These are phyloP conservation scores for Herpetomonas samuelpessoai DNA, from an alignment of 208 protist species.

Conservation along the genomic window DNA sequence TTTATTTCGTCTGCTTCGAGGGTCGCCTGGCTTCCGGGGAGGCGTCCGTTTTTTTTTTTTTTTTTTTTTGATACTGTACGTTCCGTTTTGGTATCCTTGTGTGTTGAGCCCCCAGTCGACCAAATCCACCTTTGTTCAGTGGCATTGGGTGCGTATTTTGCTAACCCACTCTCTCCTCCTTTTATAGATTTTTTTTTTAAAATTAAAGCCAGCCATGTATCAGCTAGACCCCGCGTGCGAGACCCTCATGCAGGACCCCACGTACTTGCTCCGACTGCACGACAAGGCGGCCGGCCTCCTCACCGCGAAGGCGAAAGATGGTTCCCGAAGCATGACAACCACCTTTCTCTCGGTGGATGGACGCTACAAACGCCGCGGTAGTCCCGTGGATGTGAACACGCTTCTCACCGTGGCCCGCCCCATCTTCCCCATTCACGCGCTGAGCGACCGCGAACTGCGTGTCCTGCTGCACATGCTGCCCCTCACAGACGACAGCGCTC, in stretches of 20 bases:
- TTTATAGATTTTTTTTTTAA: too few species aligned
- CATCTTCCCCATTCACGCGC: constrained; percentile 34
- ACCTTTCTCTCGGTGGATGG: constrained; percentile 25
- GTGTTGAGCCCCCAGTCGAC: too few species aligned
- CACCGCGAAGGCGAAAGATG: constrained; percentile 13
- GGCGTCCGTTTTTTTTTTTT: too few species aligned
- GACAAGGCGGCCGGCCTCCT: constrained; percentile 18
- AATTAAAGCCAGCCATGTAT: too few species aligned
- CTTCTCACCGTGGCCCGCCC: constrained; percentile 26
- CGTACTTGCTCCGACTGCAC: constrained; percentile 33
- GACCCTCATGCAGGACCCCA: constrained; percentile 25
- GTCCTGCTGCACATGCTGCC: constrained; percentile 50
- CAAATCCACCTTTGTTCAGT: too few species aligned
- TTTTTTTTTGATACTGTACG: too few species aligned
- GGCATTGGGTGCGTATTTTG: too few species aligned
- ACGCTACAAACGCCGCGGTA: constrained; percentile 15
- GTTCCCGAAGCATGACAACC: constrained; percentile 8
- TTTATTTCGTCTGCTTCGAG: too few species aligned
- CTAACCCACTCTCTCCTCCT: too few species aligned
- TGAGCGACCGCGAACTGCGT: constrained; percentile 47
- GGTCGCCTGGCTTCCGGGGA: too few species aligned
- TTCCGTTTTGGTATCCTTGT: too few species aligned
- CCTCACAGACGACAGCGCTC: constrained; percentile 21
- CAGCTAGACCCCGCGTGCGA: constrained; percentile 22
- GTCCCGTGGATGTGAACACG: constrained; percentile 13